Percentiles rank a stretch among this genome's conserved stretches.
Evolutionary conservation across 148 eudicot genomes (phyloP).

Genomic region (Euryodendron excelsum): DNA sequence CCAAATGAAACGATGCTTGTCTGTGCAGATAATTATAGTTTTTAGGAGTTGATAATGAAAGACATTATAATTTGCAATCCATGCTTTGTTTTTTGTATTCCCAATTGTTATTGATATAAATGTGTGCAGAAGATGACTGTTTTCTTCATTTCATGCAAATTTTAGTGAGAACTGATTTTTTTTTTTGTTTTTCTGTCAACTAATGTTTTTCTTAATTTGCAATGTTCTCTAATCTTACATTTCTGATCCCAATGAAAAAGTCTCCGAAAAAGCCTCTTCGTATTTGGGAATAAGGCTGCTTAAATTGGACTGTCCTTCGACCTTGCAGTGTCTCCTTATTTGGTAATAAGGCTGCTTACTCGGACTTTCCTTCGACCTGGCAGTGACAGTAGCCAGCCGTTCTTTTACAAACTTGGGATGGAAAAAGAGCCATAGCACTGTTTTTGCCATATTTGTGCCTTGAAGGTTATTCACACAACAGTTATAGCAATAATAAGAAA

Average conservation of each 20-base stretch:
- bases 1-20: not conserved
- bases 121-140: constrained; percentile 11
- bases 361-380: no score
- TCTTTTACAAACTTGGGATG: no score
- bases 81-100: not conserved
- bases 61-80: not conserved
- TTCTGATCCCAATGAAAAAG: no score
- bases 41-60: not conserved
- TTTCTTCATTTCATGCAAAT: not conserved
- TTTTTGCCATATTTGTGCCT: not conserved
- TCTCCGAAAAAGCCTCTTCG: no score
- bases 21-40: constrained; percentile 22
- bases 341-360: no score
- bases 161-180: not conserved
- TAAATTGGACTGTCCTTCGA: no score
- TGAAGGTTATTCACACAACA: no score
- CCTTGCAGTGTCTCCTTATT: no score
- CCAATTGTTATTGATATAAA: not conserved
- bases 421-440: not conserved
- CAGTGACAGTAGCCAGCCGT: no score
- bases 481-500: no score
- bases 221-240: not conserved
- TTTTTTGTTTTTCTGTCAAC: not conserved
- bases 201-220: not conserved
- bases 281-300: no score